Percentiles rank a stretch among this genome's conserved stretches.
These are phyloP conservation scores for Balamuthia mandrillaris DNA, from an alignment of 208 protist genomes.

Conservation along the genomic window DNA sequence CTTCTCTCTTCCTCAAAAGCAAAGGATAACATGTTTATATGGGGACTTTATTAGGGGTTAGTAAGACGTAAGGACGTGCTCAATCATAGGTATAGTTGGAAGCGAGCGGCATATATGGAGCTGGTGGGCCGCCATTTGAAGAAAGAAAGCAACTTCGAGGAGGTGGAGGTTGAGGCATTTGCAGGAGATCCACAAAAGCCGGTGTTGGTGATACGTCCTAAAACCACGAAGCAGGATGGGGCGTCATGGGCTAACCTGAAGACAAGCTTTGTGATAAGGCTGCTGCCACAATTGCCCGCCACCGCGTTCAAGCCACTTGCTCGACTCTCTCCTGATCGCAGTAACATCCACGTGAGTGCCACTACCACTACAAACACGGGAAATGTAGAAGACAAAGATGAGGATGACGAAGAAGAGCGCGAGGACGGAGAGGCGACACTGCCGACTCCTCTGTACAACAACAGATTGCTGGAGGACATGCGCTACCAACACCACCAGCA, in stretches of 20 bases:
- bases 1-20: neutral
- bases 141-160: slow-evolving; percentile 8
- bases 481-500: slow-evolving; percentile 6
- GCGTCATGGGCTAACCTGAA: slow-evolving; percentile 14
- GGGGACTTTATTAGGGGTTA: too few relatives aligned
- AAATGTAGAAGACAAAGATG: neutral
- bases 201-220: neutral
- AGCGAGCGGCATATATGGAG: slow-evolving; percentile 2
- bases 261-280: slow-evolving; percentile 12
- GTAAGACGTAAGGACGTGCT: slow-evolving; percentile 5
- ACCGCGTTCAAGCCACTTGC: slow-evolving; percentile 29
- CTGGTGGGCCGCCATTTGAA: neutral
- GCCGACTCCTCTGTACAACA: slow-evolving; percentile 31
- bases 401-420: neutral
- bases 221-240: neutral
- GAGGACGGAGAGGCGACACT: neutral
- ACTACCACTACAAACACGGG: neutral
- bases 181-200: neutral
- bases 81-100: slow-evolving; percentile 6
- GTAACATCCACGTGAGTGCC: neutral
- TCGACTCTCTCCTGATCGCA: neutral
- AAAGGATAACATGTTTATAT: too few relatives aligned
- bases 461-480: slow-evolving; percentile 39
- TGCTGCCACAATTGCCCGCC: neutral
- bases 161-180: neutral